Base-by-base conservation (phyloP, 1,139 yeast genomes). In the Pichia sp. region DNA sequence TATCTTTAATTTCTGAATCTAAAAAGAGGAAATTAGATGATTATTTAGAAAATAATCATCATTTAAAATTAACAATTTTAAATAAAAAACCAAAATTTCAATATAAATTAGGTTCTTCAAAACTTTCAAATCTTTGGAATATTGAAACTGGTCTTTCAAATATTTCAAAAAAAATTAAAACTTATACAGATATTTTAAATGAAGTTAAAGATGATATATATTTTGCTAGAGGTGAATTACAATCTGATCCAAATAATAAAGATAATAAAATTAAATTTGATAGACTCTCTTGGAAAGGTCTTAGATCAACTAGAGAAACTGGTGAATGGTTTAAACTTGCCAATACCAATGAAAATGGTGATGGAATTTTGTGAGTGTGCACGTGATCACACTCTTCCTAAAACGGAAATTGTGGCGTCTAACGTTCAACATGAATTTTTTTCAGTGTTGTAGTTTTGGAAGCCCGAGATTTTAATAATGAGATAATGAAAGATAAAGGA, bases 151-250 rank as follows among this genome's bases (percentile, higher is more conserved):
- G 45, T 1, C 31, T 34, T 28, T 1, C 26, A 18, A 18, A 18
- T 18, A 18, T 18, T 18, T 18, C 18, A 18, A 18, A 18, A 18
- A 18, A 18, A 18, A 18, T 18, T 18, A 18, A 18, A 18, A 18
- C 18, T 18, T 18, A 18, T 36, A 5, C 29, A 26, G n/a, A 25
- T 10, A 36, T 52, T 7, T 42, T 61, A 25, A 61, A 63, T 9
- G 45, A 48, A 28, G 58, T 57, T 39, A 56, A 51, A 47, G 65
- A 62, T 51, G 65, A 58, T 30, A 43, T 63, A 7, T 63, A 63
- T 43, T 54, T 55, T 35, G 47, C 56, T 1, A 49, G 55, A 7
- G 64, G 64, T 9, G 39, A 36, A 18, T 18, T 18, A 18, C 18
- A 18, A 18, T 18, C 18, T 18, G 18, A 18, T 18, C 18, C 18